phyloP scores from a whole-genome alignment of 2,329 filamentous ascomycete species.

The Bimuria novae-zelandiae region DNA sequence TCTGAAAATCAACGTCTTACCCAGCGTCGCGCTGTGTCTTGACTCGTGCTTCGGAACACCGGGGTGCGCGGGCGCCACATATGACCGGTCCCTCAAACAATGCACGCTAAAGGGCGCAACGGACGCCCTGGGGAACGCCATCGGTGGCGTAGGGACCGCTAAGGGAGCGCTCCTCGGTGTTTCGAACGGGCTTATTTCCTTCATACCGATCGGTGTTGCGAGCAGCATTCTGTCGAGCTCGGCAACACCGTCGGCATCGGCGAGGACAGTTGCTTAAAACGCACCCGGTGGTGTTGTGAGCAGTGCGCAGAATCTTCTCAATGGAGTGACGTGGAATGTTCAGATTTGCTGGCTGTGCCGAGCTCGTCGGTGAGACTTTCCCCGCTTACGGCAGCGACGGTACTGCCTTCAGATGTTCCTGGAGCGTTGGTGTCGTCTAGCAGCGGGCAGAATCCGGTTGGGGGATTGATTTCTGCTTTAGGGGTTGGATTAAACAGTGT shows the following conservation, averaged over 20 bases:
- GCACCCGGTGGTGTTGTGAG: background rate
- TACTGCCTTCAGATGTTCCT: background rate
- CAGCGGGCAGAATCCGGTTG: background rate
- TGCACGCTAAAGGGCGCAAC: slow-evolving; percentile 15
- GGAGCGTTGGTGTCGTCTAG: background rate
- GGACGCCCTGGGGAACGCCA: background rate
- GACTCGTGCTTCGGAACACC: slow-evolving; percentile 10
- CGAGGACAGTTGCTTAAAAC: background rate
- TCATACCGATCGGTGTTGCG: slow-evolving; percentile 2
- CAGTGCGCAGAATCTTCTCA: background rate
- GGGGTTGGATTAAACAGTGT: background rate
- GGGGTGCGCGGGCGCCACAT: slow-evolving; percentile 14
- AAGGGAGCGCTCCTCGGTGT: background rate
- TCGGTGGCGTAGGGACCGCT: background rate
- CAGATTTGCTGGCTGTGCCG: background rate
- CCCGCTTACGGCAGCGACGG: background rate
- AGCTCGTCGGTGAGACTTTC: background rate
- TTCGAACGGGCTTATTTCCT: slow-evolving; percentile 3
- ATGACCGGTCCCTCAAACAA: slow-evolving; percentile 3
- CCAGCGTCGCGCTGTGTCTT: slow-evolving; percentile 9
- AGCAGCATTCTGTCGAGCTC: background rate
- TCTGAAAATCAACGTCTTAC: background rate
- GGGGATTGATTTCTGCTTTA: background rate
- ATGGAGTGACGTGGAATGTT: background rate
- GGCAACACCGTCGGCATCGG: background rate